Base-by-base conservation (phyloP, 1,284 basidiomycete species). In the Porogramme epimiltina region DNA sequence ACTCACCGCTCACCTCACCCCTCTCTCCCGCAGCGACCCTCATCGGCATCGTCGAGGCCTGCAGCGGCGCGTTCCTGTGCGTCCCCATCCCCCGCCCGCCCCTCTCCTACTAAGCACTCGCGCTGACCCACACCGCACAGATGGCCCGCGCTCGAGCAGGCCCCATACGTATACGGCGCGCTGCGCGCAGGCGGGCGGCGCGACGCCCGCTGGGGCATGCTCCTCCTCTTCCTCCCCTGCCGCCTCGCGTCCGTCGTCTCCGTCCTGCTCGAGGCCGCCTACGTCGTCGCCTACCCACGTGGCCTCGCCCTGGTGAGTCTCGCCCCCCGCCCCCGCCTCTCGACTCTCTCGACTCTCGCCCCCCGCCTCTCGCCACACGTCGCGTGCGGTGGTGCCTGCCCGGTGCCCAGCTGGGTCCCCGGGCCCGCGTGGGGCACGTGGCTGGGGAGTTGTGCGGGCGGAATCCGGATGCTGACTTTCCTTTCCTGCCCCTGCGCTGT, bases 11-110 rank as follows among this genome's bases (percentile, higher is more conserved):
- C 8, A 31, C 13, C 8, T 8, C 28, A 31, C 28, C 28, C 28
- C 9, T 33, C 19, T n/a, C 5, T 19, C 42, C 26, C 28, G 5
- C 28, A 26, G 44, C 19, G 19, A 36, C 18, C 18, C 22, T 38
- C 20, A 16, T 26, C n/a, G 34, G 33, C 16, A 23, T 45, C 34
- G 28, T 33, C 2, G n/a, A 33, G 16, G n/a, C 25, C 5, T 28
- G n/a, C n/a, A 25, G 36, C 16, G 37, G 37, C 37, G 45, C 37
- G 16, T 39, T 47, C 45, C 36, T 40, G 36, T 47, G 13, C 22
- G 45, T 31, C 22, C 34, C 22, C 23, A 6, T 31, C 28, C 28
- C 28, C 28, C 28, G 6, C 13, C 28, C 37, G 19, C n/a, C 10
- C 16, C 22, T 15, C 22, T 18, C 28, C 28, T 13, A 13, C 28